A percentile compares a stretch with the other conserved stretches of the same genome.
These are phyloP conservation scores for Chloranthus sessilifolius DNA, from an alignment of 164 flowering plant genomes.

Conservation along the genomic window DNA sequence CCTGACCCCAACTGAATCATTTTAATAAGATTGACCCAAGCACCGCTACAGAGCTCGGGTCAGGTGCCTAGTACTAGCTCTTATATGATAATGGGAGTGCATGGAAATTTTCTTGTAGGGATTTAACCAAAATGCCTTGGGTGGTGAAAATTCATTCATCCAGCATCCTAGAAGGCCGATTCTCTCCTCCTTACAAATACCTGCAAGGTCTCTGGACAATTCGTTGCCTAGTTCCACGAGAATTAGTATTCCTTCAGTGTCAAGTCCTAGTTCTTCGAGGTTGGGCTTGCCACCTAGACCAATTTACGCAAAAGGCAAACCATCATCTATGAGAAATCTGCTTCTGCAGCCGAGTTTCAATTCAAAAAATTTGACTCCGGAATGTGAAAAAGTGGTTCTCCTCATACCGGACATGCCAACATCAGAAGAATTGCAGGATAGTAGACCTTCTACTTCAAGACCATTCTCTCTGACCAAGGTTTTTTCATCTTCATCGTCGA, in stretches of 20 bases:
- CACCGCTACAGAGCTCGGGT: no score
- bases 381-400: slow-evolving; percentile 60
- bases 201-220: slow-evolving; percentile 44
- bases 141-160: slow-evolving; percentile 13
- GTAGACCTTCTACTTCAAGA: slow-evolving; percentile 56
- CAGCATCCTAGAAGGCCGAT: slow-evolving; percentile 48
- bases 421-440: slow-evolving; percentile 30
- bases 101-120: slow-evolving; percentile 17
- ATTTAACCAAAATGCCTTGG: slow-evolving; percentile 6
- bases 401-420: slow-evolving; percentile 41
- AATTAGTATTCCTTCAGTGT: slow-evolving; percentile 28
- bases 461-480: slow-evolving; percentile 51
- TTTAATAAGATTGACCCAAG: no score
- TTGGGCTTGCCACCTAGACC: slow-evolving; percentile 71
- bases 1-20: no score
- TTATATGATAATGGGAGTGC: no score
- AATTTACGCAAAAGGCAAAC: slow-evolving; percentile 42
- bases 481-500: slow-evolving; percentile 34
- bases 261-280: slow-evolving; percentile 51
- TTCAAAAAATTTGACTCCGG: slow-evolving; percentile 31
- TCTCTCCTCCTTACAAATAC: slow-evolving; percentile 55
- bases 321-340: slow-evolving; percentile 44
- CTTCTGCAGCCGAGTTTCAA: slow-evolving; percentile 54
- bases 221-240: slow-evolving; percentile 26
- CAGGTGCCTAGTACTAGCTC: no score